phyloP scores from a whole-genome alignment of 352 stramenopile species.

The Poterioochromonas sp. region DNA sequence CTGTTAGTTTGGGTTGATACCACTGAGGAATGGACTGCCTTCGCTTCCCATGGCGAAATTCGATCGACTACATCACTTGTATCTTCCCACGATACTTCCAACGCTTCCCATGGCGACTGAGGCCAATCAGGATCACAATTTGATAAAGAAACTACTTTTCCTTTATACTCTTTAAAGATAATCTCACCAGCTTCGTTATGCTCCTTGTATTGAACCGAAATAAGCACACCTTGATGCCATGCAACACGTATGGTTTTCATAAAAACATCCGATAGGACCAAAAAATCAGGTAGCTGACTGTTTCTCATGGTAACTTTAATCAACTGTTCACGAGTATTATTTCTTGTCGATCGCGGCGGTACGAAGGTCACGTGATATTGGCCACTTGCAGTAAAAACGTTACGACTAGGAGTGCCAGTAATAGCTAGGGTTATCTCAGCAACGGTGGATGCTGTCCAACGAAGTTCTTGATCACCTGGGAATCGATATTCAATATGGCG shows the following conservation, averaged over 20 bases:
- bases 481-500: slow-evolving; percentile 32
- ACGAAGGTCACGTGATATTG: neutral
- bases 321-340: neutral
- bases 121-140: slow-evolving; percentile 10
- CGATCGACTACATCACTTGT: neutral
- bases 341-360: neutral
- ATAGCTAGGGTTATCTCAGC: slow-evolving; percentile 30
- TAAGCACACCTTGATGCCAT: slow-evolving; percentile 27
- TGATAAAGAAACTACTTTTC: neutral
- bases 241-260: neutral
- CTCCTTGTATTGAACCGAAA: slow-evolving; percentile 35
- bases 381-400: neutral
- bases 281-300: slow-evolving; percentile 39
- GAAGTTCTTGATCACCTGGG: slow-evolving; percentile 28
- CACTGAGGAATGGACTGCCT: neutral
- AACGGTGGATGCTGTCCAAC: slow-evolving; percentile 24
- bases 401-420: slow-evolving; percentile 11
- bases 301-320: slow-evolving; percentile 38
- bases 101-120: neutral
- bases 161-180: slow-evolving; percentile 15
- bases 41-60: slow-evolving; percentile 23
- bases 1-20: too few relatives aligned
- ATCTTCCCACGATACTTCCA: slow-evolving; percentile 21
- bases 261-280: slow-evolving; percentile 30
- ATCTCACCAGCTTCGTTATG: slow-evolving; percentile 2